Evolutionary conservation across 2,329 filamentous ascomycete species (phyloP), one percentile per base, ranked within the genome.

Genomic region (Alternaria arborescens): DNA sequence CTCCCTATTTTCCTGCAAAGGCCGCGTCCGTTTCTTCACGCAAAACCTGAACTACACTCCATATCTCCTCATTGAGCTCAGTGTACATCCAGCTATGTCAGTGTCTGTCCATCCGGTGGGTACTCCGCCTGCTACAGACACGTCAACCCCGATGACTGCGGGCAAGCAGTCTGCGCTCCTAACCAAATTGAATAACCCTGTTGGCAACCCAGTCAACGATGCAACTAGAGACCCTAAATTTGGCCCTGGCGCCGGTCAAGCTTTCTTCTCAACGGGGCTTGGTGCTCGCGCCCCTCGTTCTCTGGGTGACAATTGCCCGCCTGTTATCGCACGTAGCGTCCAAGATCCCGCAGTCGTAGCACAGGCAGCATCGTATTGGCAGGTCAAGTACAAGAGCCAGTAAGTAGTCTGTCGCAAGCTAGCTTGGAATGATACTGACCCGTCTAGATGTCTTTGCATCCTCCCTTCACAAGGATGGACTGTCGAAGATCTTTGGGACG

Each of bases 401-500:
- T 58, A 32, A 34, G 55, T 28, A 41, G 10, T 5, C 1, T 14
- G 4, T 10, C 38, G 34, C 16, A 24, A 20, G 18, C 18, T 16
- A n/a, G 24, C 8, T 16, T n/a, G 7, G 11, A 2, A n/a, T 16
- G 8, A 16, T 6, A 18, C 42, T 58, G 18, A 58, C 50, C 34
- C 8, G 5, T 34, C 2, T 34, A 58, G 52, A 20, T 76, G 70
- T 48, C 58, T 67, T 28, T 66, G 66, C 50, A 71, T 78, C 51
- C 74, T 76, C 38, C 72, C 74, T 5, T 50, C 60, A 8, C 52
- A 62, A 41, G 65, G 63, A 8, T 77, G 68, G 67, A 57, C 48
- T 7, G 71, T 78, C 10, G 32, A 66, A 30, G 77, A 79, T 52
- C 67, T 78, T 8, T 79, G 75, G 72, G 77, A 79, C 46, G 59